phyloP scores from a whole-genome alignment of 2,329 filamentous ascomycete species.

The Penicillium griseofulvum region DNA sequence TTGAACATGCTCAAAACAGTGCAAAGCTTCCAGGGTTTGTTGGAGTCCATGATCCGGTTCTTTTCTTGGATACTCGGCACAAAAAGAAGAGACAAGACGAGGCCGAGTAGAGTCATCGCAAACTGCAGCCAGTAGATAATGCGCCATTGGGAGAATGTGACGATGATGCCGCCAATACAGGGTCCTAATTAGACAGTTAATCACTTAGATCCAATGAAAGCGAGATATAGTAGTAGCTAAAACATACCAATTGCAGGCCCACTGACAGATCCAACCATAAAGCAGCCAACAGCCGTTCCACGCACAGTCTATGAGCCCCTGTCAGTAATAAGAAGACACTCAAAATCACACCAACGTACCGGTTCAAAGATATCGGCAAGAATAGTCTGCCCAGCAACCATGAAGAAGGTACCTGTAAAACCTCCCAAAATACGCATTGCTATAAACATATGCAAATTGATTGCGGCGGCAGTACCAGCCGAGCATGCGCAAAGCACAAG shows the following conservation, averaged over 20 bases:
- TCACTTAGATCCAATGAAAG: neutral
- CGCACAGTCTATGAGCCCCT: conserved; percentile 32
- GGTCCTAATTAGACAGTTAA: conserved; percentile 28
- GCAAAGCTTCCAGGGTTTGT: conserved; percentile 44
- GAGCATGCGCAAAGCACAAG: conserved; percentile 33
- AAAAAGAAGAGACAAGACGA: conserved; percentile 61
- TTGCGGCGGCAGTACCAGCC: conserved; percentile 31
- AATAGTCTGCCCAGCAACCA: conserved; percentile 41
- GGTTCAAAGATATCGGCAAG: conserved; percentile 42
- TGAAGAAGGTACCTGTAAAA: conserved; percentile 40
- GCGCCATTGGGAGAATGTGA: conserved; percentile 71
- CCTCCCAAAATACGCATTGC: conserved; percentile 36
- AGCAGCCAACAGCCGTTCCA: conserved; percentile 46
- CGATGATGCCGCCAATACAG: conserved; percentile 73
- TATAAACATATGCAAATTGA: conserved; percentile 36
- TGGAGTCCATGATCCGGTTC: conserved; percentile 56
- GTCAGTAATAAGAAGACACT: neutral
- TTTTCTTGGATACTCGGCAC: conserved; percentile 65
- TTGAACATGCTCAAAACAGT: conserved; percentile 51
- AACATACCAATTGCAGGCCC: conserved; percentile 44
- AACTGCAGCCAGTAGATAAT: conserved; percentile 77
- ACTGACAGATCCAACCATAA: conserved; percentile 44
- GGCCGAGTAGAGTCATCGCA: conserved; percentile 61
- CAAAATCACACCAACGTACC: conserved; percentile 16
- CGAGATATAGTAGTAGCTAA: neutral